Percentiles rank a stretch among this genome's conserved stretches.
These are phyloP conservation scores for Cucurbita pepo DNA, from an alignment of 306 rosid genomes.

Conservation along the genomic window DNA sequence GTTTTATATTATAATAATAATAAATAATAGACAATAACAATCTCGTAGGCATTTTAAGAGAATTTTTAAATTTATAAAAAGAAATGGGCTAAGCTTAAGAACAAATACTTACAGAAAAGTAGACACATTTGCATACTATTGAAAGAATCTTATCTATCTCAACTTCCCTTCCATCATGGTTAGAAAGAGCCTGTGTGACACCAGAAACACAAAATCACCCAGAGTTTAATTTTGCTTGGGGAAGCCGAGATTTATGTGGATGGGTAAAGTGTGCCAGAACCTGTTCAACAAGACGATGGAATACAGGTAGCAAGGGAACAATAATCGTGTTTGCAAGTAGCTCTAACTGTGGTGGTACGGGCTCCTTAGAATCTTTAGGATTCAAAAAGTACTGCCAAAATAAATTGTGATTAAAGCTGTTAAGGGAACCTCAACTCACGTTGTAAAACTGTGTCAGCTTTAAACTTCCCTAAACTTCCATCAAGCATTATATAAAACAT, in stretches of 20 bases:
- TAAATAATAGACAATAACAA: not conserved
- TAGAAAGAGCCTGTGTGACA: conserved; percentile 40
- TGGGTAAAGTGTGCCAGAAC: conserved; percentile 10
- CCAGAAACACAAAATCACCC: conserved; percentile 12
- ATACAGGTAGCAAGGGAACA: conserved; percentile 47
- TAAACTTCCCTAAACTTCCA: not conserved
- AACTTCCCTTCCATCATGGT: conserved; percentile 13
- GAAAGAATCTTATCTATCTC: conserved; percentile 51
- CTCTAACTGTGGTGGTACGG: conserved; percentile 68
- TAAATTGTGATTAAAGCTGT: not conserved
- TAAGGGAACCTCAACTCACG: not conserved
- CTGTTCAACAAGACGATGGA: conserved; percentile 56
- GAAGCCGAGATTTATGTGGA: not conserved
- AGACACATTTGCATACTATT: conserved; percentile 62
- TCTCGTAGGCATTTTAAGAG: too few species aligned
- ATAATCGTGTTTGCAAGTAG: conserved; percentile 48
- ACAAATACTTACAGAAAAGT: conserved; percentile 54
- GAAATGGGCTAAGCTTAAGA: not conserved
- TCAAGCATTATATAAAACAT: not conserved
- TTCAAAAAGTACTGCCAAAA: conserved; percentile 62
- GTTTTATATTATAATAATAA: not conserved
- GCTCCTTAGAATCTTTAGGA: conserved; percentile 68
- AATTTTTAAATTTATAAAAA: not conserved
- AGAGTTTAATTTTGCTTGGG: not conserved
- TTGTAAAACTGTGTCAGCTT: not conserved